Evolutionary conservation across 2,329 filamentous ascomycete genomes (phyloP).

Genomic region (Metarhizium guizhouense): DNA sequence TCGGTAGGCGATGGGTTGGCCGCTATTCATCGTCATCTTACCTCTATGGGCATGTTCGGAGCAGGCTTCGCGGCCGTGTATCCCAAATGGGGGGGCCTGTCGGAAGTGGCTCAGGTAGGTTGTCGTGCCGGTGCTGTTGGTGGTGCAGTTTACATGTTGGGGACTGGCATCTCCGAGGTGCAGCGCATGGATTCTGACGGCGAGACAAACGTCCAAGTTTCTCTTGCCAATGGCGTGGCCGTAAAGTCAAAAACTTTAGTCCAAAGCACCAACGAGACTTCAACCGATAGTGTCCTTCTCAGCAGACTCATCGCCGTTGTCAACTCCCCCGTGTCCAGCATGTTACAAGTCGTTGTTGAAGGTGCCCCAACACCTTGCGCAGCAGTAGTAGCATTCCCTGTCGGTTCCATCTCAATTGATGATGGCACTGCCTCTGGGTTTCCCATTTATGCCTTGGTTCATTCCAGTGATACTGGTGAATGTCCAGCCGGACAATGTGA

Average conservation of each 20-base stretch:
- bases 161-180: constrained; percentile 49
- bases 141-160: constrained; percentile 82
- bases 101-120: constrained; percentile 83
- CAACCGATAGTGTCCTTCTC: constrained; percentile 25
- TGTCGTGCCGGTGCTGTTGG: constrained; percentile 88
- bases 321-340: constrained; percentile 49
- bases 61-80: constrained; percentile 83
- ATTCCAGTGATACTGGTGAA: constrained; percentile 88
- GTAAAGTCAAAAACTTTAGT: constrained; percentile 49
- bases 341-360: constrained; percentile 67
- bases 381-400: constrained; percentile 58
- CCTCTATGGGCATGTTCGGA: constrained; percentile 81
- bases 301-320: constrained; percentile 61
- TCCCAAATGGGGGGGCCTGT: constrained; percentile 85
- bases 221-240: constrained; percentile 47
- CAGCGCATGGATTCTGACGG: constrained; percentile 7
- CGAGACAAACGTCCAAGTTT: constrained; percentile 30
- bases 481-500: constrained; percentile 85
- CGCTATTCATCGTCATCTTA: constrained; percentile 68
- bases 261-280: constrained; percentile 27
- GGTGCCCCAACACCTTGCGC: constrained; percentile 68
- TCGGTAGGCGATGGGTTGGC: constrained; percentile 59
- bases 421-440: constrained; percentile 26
- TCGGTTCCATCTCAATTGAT: constrained; percentile 31
- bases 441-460: constrained; percentile 55